phyloP scores from a whole-genome alignment of 2,329 filamentous ascomycete genomes.

The Aspergillus brunneoviolaceus region DNA sequence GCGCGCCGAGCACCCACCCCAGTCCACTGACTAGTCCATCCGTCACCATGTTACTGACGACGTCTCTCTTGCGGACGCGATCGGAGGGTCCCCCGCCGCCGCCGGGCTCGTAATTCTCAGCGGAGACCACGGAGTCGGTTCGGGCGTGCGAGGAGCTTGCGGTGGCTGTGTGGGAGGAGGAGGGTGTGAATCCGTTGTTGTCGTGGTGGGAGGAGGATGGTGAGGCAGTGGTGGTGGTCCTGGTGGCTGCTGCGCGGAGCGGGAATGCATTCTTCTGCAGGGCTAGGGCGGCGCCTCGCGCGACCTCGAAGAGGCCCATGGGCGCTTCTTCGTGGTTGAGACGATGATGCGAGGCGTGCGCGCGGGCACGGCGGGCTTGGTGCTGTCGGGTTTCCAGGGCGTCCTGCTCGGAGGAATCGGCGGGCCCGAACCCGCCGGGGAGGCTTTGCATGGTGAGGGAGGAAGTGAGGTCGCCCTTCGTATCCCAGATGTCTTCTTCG shows the following conservation, averaged over 20 bases:
- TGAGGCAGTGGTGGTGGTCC: slow-evolving; percentile 15
- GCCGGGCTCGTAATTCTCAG: slow-evolving; percentile 21
- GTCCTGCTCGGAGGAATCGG: slow-evolving; percentile 45
- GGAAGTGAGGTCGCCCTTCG: slow-evolving; percentile 48
- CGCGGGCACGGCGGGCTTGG: slow-evolving; percentile 36
- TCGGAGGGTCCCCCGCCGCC: slow-evolving; percentile 13
- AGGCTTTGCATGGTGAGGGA: slow-evolving; percentile 23
- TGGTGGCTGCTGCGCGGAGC: slow-evolving; percentile 25
- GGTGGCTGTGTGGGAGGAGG: slow-evolving; percentile 15
- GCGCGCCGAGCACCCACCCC: slow-evolving; percentile 63
- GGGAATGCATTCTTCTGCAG: slow-evolving; percentile 51
- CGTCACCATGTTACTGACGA: slow-evolving; percentile 64
- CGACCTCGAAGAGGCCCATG: slow-evolving; percentile 54
- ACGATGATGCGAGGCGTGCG: slow-evolving; percentile 23
- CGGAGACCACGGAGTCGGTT: slow-evolving; percentile 14
- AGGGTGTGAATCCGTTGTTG: background rate
- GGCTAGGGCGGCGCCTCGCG: slow-evolving; percentile 50
- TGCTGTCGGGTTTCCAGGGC: slow-evolving; percentile 45
- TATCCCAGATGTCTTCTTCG: slow-evolving; percentile 60
- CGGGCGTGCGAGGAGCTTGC: slow-evolving; percentile 5
- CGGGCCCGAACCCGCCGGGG: slow-evolving; percentile 46
- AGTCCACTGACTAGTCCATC: slow-evolving; percentile 62
- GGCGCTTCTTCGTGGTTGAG: slow-evolving; percentile 46
- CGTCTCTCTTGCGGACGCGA: slow-evolving; percentile 49
- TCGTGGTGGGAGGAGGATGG: background rate